Percentiles rank a stretch among this genome's conserved stretches.
Evolutionary conservation across 345 rosid genomes (phyloP).

Genomic region (Citropsis articulata): DNA sequence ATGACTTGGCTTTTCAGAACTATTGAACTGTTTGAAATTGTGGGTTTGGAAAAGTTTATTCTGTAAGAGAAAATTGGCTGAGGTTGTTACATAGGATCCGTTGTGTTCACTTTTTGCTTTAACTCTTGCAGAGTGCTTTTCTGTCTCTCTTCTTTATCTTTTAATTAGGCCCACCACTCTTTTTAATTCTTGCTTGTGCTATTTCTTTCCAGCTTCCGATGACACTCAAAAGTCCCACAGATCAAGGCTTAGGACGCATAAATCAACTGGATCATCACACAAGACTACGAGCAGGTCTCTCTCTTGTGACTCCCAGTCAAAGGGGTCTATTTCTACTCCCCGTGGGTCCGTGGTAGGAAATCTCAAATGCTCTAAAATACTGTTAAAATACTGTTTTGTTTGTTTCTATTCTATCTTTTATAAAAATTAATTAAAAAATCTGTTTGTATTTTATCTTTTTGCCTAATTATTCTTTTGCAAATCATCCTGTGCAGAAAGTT

Average conservation of each 20-base stretch:
- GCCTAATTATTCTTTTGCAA: not conserved
- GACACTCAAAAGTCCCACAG: conserved; percentile 82
- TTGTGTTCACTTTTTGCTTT: conserved; percentile 55
- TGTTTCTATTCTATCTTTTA: not conserved
- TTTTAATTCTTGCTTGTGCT: conserved; percentile 29
- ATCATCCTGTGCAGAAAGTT: conserved; percentile 51
- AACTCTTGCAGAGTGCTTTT: conserved; percentile 42
- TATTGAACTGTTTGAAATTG: conserved; percentile 7
- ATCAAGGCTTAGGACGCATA: conserved; percentile 68
- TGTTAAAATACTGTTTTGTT: not conserved
- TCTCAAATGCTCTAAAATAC: not conserved
- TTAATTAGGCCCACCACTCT: conserved; percentile 38
- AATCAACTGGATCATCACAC: conserved; percentile 70
- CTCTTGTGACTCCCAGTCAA: conserved; percentile 84
- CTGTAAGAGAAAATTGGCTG: conserved; percentile 22
- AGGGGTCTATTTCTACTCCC: conserved; percentile 54
- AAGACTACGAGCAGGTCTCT: conserved; percentile 66
- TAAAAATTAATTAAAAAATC: not conserved
- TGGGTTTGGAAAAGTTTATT: conserved; percentile 3
- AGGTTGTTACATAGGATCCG: conserved; percentile 67
- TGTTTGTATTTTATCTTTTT: not conserved
- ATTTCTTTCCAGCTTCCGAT: conserved; percentile 59
- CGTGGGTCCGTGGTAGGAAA: conserved; percentile 52
- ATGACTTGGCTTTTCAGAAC: not conserved
- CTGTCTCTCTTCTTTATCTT: conserved; percentile 37